Evolutionary conservation across 2,329 filamentous ascomycete species (phyloP).

Genomic region (Aspergillus proliferans): DNA sequence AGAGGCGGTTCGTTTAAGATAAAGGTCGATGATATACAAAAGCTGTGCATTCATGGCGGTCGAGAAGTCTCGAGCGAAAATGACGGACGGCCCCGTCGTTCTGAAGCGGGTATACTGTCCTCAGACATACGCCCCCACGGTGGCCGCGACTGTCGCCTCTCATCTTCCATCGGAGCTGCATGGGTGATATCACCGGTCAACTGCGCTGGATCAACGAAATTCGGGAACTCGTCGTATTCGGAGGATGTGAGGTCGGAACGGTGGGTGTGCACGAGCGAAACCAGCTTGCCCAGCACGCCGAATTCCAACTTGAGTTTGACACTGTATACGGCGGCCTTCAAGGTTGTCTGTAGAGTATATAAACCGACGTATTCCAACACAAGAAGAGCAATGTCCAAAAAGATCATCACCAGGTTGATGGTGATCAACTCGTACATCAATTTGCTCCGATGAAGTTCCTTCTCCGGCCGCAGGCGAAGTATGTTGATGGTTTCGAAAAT

Average conservation of each 20-base stretch:
- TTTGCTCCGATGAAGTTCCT: constrained; percentile 30
- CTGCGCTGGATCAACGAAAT: constrained; percentile 37
- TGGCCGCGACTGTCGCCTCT: constrained; percentile 8
- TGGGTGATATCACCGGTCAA: constrained; percentile 35
- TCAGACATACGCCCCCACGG: constrained; percentile 22
- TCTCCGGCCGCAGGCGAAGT: constrained; percentile 29
- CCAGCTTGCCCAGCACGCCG: constrained; percentile 40
- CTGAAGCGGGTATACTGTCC: constrained; percentile 23
- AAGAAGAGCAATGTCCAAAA: constrained; percentile 42
- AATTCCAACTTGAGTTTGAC: constrained; percentile 47
- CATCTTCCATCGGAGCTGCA: constrained; percentile 18
- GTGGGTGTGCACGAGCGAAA: constrained; percentile 32
- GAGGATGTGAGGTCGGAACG: constrained; percentile 25
- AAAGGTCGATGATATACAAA: neutral
- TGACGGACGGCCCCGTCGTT: constrained; percentile 16
- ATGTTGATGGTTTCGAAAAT: constrained; percentile 47
- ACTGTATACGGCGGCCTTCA: constrained; percentile 44
- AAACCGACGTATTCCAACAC: constrained; percentile 38
- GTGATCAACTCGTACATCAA: constrained; percentile 45
- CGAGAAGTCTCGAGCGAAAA: constrained; percentile 9
- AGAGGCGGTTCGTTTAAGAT: neutral
- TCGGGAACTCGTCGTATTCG: constrained; percentile 31
- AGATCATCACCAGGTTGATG: constrained; percentile 44
- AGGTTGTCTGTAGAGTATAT: constrained; percentile 40
- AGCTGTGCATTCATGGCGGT: constrained; percentile 10